A percentile compares a stretch with the other conserved stretches of the same genome.
Evolutionary conservation across 2,329 filamentous ascomycete species (phyloP).

Genomic region (Verruconis gallopava): DNA sequence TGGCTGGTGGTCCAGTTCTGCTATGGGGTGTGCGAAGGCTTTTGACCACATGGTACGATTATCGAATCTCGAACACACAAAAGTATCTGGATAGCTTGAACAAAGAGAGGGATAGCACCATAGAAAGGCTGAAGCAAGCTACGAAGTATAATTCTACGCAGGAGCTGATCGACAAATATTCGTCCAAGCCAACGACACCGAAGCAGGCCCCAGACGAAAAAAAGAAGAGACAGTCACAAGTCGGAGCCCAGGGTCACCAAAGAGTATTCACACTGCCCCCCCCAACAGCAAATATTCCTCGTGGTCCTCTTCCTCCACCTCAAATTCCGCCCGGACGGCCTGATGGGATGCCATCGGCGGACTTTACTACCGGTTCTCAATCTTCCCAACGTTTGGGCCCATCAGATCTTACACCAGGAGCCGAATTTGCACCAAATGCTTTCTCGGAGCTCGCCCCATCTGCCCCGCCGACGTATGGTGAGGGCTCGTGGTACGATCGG

Average conservation of each 20-base stretch:
- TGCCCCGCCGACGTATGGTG: conserved; percentile 23
- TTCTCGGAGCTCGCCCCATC: conserved; percentile 11
- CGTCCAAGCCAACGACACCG: conserved; percentile 26
- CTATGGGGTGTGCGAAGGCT: conserved; percentile 62
- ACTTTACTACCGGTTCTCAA: conserved; percentile 9
- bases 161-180: conserved; percentile 88
- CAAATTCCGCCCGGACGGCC: conserved; percentile 14
- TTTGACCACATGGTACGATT: conserved; percentile 63
- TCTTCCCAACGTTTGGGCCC: conserved; percentile 15
- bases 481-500: conserved; percentile 81
- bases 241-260: conserved; percentile 13
- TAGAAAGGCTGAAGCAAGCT: conserved; percentile 85
- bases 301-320: conserved; percentile 18
- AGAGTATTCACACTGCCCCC: conserved; percentile 20
- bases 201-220: background rate
- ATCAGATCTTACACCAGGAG: conserved; percentile 34
- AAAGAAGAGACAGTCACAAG: background rate
- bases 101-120: conserved; percentile 70
- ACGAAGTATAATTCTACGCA: conserved; percentile 95
- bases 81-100: conserved; percentile 60
- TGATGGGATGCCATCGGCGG: too few species aligned
- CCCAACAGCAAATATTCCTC: conserved; percentile 19
- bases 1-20: conserved; percentile 68
- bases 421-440: conserved; percentile 24
- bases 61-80: conserved; percentile 59